Base-by-base conservation (phyloP, 116 monocot species). In the Dioscorea cayenensis region DNA sequence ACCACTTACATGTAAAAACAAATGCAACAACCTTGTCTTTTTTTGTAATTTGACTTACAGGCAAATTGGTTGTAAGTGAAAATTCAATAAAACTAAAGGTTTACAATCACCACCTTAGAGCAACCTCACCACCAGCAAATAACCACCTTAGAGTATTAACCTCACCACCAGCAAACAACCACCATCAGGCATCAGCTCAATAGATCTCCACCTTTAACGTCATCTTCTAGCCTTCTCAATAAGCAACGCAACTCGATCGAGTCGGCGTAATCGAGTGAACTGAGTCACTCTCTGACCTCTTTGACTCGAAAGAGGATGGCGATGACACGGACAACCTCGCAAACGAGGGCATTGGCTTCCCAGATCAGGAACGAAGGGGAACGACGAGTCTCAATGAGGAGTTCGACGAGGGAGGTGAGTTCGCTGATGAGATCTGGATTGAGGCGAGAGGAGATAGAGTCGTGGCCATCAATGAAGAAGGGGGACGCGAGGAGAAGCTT, bases 201-300 rank as follows among this genome's bases (percentile, higher is more conserved):
- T n/a, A n/a, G n/a, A n/a, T n/a, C n/a, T n/a, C n/a, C n/a, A n/a
- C n/a, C 38, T 19, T 10, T n/a, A 2, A 6, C 5, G 0, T 21
- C 3, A 9, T 67, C 38, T 7, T 67, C 38, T 10, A 67, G 21
- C 3, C 67, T 13, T 1, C 38, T 2, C 7, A 67, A 22, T 48
- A 67, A 38, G 38, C 67, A 67, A n/a, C 43, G 38, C 3, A 67
- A 21, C 67, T 67, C 67, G 67, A 67, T n/a, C 38, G 16, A 43
- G 67, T 67, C 67, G 9, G 67, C 37, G 21, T 38, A 67, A 8
- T 43, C 38, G 21, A 43, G 16, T 43, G 67, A 67, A 18, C n/a
- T 38, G 38, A 67, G 4, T 18, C 67, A 48, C 38, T 67, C 18
- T 17, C 17, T 6, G 18, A 22, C 20, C 38, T 67, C 67, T 3